Evolutionary conservation across 2,329 filamentous ascomycete genomes (phyloP).

Genomic region (Trichophaea hybrida): DNA sequence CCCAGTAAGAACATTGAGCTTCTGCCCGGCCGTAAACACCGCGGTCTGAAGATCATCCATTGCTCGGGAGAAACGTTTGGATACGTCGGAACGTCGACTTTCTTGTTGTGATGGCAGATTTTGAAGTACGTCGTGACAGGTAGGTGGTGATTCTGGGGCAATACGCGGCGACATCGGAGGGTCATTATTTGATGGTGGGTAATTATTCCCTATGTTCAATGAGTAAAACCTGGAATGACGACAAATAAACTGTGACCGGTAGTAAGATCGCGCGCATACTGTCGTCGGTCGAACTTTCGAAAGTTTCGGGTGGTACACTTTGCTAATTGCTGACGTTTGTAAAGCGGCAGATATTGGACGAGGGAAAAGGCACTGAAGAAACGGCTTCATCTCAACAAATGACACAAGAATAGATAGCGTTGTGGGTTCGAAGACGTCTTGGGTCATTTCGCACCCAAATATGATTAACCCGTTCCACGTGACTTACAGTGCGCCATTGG

Average conservation of each 20-base stretch:
- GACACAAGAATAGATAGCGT: no score
- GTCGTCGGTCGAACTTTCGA: not conserved
- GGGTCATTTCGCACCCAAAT: no score
- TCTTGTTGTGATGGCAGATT: conserved; percentile 41
- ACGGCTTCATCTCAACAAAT: no score
- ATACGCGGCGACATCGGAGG: not conserved
- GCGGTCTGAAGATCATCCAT: conserved; percentile 86
- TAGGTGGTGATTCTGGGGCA: not conserved
- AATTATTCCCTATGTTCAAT: not conserved
- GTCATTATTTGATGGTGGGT: not conserved
- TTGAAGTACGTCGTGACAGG: conserved; percentile 15
- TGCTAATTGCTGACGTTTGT: not conserved
- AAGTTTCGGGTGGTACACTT: not conserved
- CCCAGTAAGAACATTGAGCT: conserved; percentile 85
- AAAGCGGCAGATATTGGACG: no score
- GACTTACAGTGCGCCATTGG: no score
- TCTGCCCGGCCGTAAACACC: conserved; percentile 69
- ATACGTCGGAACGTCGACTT: conserved; percentile 41
- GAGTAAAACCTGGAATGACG: not conserved
- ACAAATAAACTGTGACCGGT: not conserved
- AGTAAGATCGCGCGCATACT: not conserved
- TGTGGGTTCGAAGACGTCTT: no score
- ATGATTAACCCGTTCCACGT: no score
- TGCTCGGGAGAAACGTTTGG: conserved; percentile 50
- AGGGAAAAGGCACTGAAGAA: no score